Conservation (phyloP, 2,329 filamentous ascomycete genomes). For the Setomelanomma holmii region DNA sequence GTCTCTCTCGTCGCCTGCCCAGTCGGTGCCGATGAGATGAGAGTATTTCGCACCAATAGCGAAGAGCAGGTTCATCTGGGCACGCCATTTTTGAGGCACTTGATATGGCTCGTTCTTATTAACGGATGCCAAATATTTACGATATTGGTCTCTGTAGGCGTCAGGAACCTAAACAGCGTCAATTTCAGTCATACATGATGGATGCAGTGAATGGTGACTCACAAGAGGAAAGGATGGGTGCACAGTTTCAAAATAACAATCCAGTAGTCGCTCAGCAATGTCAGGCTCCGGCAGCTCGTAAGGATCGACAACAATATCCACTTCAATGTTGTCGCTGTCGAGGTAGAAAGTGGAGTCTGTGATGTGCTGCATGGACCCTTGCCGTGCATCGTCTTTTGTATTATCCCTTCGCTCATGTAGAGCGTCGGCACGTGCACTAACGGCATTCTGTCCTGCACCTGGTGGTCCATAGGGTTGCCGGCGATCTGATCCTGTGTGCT, state of each 20-base stretch:
- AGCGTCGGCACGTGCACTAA: conserved; percentile 21
- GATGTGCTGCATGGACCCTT: conserved; percentile 21
- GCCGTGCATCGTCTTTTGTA: conserved; percentile 7
- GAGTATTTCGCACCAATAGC: conserved; percentile 52
- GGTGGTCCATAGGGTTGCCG: conserved; percentile 27
- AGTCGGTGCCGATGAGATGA: conserved; percentile 38
- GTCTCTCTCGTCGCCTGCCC: conserved; percentile 40
- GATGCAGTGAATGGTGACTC: background rate
- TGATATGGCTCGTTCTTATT: conserved; percentile 11
- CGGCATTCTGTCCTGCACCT: conserved; percentile 15
- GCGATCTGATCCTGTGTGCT: conserved; percentile 7
- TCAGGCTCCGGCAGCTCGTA: conserved; percentile 40
- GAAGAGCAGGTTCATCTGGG: conserved; percentile 51
- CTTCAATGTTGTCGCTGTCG: conserved; percentile 37
- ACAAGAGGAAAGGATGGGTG: conserved; percentile 41
- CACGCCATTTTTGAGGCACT: conserved; percentile 40
- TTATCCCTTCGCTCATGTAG: conserved; percentile 24
- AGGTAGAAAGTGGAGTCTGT: conserved; percentile 45
- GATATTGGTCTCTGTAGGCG: conserved; percentile 30
- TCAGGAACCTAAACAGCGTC: conserved; percentile 11
- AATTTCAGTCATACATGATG: background rate
- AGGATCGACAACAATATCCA: conserved; percentile 36
- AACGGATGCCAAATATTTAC: conserved; percentile 19
- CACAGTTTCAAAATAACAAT: conserved; percentile 48
- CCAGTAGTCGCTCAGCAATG: conserved; percentile 41